Conservation (phyloP, 2,329 filamentous ascomycete species). For the Alternaria gansuensis region DNA sequence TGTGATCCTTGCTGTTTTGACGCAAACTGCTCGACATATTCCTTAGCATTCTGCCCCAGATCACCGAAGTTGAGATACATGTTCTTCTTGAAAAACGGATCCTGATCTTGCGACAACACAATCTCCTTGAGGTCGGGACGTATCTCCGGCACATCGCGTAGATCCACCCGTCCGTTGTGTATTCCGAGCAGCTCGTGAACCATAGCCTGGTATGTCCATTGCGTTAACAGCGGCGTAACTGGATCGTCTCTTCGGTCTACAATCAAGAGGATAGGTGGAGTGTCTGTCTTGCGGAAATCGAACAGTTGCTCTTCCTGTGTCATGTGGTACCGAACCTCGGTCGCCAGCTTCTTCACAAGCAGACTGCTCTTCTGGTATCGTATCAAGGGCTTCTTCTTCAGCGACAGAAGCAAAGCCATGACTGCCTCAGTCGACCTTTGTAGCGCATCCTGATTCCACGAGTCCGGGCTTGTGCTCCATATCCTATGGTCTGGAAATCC, state of each 20-base stretch:
- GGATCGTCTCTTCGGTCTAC: conserved; percentile 93
- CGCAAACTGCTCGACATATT: conserved; percentile 98
- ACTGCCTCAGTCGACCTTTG: conserved; percentile 88
- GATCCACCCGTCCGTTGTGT: conserved; percentile 89
- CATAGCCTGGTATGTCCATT: conserved; percentile 99
- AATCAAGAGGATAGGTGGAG: conserved; percentile 88
- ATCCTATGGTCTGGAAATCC: conserved; percentile 76
- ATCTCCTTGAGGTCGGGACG: conserved; percentile 91
- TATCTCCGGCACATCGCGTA: conserved; percentile 83
- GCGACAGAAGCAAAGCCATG: conserved; percentile 80
- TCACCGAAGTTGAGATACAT: conserved; percentile 99
- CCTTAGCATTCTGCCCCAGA: conserved; percentile 93
- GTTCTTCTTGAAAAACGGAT: conserved; percentile 99
- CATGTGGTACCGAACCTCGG: conserved; percentile 89
- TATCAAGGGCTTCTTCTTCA: conserved; percentile 97
- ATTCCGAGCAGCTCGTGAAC: conserved; percentile 96
- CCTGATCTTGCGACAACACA: conserved; percentile 93
- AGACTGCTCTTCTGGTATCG: conserved; percentile 91
- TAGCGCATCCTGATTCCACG: conserved; percentile 89
- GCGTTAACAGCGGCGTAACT: conserved; percentile 89
- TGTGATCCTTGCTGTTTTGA: conserved; percentile 96
- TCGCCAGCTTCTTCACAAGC: conserved; percentile 89
- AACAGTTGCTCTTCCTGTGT: conserved; percentile 97
- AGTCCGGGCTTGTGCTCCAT: conserved; percentile 83
- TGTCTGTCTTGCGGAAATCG: conserved; percentile 94